Percentiles rank a stretch among this genome's conserved stretches.
These are phyloP conservation scores for Saccharum hybrid DNA, from an alignment of 202 grass and related monocot species.

Conservation along the genomic window DNA sequence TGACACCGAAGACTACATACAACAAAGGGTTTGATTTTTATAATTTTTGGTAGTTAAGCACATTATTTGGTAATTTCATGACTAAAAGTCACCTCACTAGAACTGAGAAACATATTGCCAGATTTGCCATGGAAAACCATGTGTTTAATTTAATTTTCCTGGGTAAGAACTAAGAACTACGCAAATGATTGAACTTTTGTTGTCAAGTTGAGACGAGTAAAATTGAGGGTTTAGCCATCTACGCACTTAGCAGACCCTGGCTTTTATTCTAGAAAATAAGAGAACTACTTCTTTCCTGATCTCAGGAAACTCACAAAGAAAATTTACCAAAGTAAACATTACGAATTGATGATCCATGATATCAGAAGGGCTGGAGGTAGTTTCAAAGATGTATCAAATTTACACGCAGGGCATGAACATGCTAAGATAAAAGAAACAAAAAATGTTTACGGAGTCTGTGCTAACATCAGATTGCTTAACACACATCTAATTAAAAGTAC, in stretches of 20 bases:
- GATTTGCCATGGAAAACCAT: background rate
- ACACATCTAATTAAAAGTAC: background rate
- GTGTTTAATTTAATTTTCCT: background rate
- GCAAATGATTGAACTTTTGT: background rate
- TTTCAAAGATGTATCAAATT: slow-evolving; percentile 7
- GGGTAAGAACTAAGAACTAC: background rate
- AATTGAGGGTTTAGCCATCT: background rate
- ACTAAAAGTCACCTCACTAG: background rate
- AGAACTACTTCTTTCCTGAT: background rate
- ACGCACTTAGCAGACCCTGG: background rate
- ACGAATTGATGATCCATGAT: background rate
- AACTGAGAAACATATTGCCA: slow-evolving; percentile 2
- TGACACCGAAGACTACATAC: background rate
- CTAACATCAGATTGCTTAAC: background rate
- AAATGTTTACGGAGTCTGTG: background rate
- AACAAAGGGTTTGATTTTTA: slow-evolving; percentile 1
- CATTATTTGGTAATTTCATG: background rate
- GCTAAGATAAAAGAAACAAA: background rate
- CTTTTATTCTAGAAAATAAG: background rate
- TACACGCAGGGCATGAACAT: background rate
- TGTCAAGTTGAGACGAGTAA: background rate
- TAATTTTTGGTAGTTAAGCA: background rate
- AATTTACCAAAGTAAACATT: background rate
- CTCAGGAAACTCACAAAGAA: slow-evolving; percentile 9
- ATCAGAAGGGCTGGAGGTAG: background rate